Conservation (phyloP, 1,284 basidiomycete species). For the Austroboletus rostrupii region DNA sequence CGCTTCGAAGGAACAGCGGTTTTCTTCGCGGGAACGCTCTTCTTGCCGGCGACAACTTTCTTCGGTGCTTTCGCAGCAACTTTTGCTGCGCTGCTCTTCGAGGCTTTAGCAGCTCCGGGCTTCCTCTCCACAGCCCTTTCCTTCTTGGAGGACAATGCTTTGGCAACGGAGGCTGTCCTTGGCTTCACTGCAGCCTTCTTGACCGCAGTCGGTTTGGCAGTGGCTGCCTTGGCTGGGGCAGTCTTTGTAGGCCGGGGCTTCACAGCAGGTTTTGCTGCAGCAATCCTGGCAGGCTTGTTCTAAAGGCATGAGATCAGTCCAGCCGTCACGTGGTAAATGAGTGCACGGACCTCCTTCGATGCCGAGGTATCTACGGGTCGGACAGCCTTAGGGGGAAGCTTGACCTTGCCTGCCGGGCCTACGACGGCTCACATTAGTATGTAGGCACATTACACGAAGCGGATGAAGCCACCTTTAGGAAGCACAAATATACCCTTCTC, state of each 20-base stretch:
- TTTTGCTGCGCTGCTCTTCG: conserved; percentile 24
- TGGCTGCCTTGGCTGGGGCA: conserved; percentile 17
- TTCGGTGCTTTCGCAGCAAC: conserved; percentile 22
- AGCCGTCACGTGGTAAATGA: conserved; percentile 23
- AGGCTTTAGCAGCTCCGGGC: conserved; percentile 17
- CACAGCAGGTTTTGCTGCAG: conserved; percentile 23
- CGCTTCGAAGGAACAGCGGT: conserved; percentile 43
- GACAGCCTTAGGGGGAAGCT: conserved; percentile 67
- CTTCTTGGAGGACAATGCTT: conserved; percentile 24
- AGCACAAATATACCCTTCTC: conserved; percentile 79
- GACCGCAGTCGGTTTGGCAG: conserved; percentile 9
- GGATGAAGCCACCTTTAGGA: conserved; percentile 69
- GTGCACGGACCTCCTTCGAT: conserved; percentile 61
- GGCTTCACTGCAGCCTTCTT: conserved; percentile 22
- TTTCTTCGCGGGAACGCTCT: conserved; percentile 47
- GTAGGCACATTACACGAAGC: conserved; percentile 2
- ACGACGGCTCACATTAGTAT: conserved; percentile 9
- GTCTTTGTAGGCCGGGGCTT: conserved; percentile 35
- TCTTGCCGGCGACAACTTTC: conserved; percentile 38
- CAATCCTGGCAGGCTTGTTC: conserved; percentile 56
- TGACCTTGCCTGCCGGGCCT: conserved; percentile 80
- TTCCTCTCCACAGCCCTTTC: conserved; percentile 23
- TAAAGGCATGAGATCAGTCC: conserved; percentile 27
- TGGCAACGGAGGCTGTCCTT: conserved; percentile 23
- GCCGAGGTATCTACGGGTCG: conserved; percentile 47